Base-by-base conservation (phyloP, 805 yeast species). In the Komagataella populi region DNA sequence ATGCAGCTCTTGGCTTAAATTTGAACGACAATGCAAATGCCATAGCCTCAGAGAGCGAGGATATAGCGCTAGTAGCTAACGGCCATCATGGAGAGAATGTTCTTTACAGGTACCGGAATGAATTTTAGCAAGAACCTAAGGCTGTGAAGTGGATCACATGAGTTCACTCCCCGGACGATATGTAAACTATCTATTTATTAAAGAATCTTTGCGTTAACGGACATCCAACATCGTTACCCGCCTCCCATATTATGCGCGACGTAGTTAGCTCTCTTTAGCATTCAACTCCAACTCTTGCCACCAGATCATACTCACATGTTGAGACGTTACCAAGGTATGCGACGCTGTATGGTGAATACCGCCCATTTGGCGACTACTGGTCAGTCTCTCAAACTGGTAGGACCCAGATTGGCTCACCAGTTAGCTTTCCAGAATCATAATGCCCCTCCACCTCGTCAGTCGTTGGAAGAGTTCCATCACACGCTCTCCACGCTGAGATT, bases 41-140 rank as follows among this genome's bases (percentile, higher is more conserved):
- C 17, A 65, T 58, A 3, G 65, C 63, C 7, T 58, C 63, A 2
- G 69, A 64, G 52, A 56, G 61, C 10, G 69, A 64, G 49, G 69
- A 64, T 49, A 56, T 64, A 50, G 69, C 64, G n/a, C 60, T 66
- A 6, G 55, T 64, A 53, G 56, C 68, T 6, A 64, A 63, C 48
- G 69, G 69, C 0, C 69, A 64, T 47, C 66, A 63, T 45, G 66
- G 67, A 6, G 65, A 58, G 45, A 63, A 61, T 53, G 65, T 63
- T 7, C 52, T 63, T 51, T 63, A 63, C 52, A 54, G 65, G 22
- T 63, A 63, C 46, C 66, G 61, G 51, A 51, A 55, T 46, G 63
- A 56, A 22, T 62, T 58, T 47, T 62, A 51, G 45, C 36, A 12
- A 12, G 18, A 17, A 14, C 2, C 2, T 6, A 4, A 30, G 39